Evolutionary conservation across 306 rosid species (phyloP).

Genomic region (Rubus idaeus): DNA sequence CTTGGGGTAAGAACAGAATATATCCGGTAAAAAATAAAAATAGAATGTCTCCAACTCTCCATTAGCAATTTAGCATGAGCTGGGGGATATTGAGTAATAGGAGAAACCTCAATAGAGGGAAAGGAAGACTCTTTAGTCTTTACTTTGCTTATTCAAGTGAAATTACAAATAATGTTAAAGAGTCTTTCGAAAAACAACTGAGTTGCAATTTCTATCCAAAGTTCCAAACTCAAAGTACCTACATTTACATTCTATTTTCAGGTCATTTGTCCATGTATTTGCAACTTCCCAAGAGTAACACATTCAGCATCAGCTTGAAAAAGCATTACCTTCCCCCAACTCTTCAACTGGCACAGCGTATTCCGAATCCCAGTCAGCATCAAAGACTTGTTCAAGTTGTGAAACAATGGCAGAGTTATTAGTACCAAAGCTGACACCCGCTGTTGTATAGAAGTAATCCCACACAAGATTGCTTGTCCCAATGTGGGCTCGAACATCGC

Average conservation of each 20-base stretch:
- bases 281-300: too few species aligned
- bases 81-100: too few species aligned
- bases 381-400: conserved; percentile 62
- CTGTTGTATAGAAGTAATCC: conserved; percentile 87
- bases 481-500: conserved; percentile 72
- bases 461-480: conserved; percentile 89
- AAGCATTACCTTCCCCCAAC: conserved; percentile 33
- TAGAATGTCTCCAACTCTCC: too few species aligned
- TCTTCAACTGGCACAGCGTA: conserved; percentile 60
- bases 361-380: conserved; percentile 95
- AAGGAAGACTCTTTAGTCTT: background rate
- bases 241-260: conserved; percentile 13
- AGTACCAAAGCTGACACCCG: conserved; percentile 91
- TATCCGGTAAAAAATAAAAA: too few species aligned
- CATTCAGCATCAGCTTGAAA: conserved; percentile 34
- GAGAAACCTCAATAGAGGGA: too few species aligned
- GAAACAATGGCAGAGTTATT: conserved; percentile 67
- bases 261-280: background rate
- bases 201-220: background rate
- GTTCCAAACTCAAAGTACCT: background rate
- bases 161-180: background rate
- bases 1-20: too few species aligned
- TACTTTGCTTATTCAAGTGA: background rate
- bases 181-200: background rate
- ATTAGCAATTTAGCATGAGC: too few species aligned